Percentiles rank a stretch among this genome's conserved stretches.
Evolutionary conservation across 805 yeast species (phyloP).

Genomic region (Priceomyces fermenticarens): DNA sequence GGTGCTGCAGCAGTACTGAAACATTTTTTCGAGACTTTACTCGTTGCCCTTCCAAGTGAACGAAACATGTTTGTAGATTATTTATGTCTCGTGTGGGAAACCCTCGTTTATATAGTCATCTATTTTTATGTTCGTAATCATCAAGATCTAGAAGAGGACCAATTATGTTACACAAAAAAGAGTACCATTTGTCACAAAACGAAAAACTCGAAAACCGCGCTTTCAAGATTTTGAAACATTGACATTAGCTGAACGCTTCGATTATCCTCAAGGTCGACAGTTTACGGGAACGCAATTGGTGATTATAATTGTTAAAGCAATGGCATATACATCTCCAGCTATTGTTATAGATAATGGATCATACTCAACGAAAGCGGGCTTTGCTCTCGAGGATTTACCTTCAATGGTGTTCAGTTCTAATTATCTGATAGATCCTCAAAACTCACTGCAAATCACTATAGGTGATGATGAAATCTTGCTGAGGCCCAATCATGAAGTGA

Average conservation of each 20-base stretch:
- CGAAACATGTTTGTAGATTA: not conserved
- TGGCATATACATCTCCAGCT: slow-evolving; percentile 43
- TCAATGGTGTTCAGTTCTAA: slow-evolving; percentile 54
- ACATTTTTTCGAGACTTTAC: slow-evolving; percentile 1
- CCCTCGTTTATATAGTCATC: no score
- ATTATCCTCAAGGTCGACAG: not conserved
- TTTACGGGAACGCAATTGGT: not conserved
- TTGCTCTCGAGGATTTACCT: slow-evolving; percentile 64
- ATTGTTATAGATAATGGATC: slow-evolving; percentile 72
- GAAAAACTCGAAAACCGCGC: not conserved
- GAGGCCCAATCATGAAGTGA: slow-evolving; percentile 46
- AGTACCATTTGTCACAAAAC: no score
- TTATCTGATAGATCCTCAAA: slow-evolving; percentile 40
- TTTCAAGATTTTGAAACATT: not conserved
- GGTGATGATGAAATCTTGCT: slow-evolving; percentile 49
- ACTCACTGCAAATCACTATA: slow-evolving; percentile 28
- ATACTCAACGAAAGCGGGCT: slow-evolving; percentile 63
- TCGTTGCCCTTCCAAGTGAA: not conserved
- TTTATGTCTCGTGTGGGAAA: no score
- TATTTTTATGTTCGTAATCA: no score
- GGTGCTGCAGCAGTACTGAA: slow-evolving; percentile 10
- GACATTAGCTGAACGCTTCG: not conserved
- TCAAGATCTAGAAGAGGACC: no score
- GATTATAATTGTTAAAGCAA: slow-evolving; percentile 3
- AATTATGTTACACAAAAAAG: no score